Evolutionary conservation across 331 rosid genomes (phyloP).

Genomic region (Rosa hybrid): DNA sequence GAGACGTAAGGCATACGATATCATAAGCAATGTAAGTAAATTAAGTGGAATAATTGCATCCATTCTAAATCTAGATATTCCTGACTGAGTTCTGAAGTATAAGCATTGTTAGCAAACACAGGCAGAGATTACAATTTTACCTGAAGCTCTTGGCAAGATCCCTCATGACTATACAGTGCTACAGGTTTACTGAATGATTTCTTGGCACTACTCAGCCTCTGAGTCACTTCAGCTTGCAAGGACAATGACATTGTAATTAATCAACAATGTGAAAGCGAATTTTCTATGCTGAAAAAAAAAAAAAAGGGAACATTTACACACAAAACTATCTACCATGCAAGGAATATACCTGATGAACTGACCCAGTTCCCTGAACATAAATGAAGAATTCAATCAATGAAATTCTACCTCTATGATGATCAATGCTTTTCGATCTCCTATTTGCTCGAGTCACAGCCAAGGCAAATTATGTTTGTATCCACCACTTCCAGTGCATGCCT

Average conservation of each 20-base stretch:
- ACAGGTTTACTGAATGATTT: constrained; percentile 73
- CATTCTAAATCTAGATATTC: background rate
- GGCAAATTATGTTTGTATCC: too few relatives aligned
- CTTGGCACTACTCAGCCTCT: constrained; percentile 78
- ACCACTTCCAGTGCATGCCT: too few relatives aligned
- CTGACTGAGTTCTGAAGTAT: background rate
- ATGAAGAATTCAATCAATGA: too few relatives aligned
- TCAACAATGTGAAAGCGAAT: background rate
- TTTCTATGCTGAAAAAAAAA: background rate
- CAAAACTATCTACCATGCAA: background rate
- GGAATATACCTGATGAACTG: background rate
- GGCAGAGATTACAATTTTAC: constrained; percentile 29
- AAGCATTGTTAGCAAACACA: background rate
- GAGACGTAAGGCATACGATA: too few relatives aligned
- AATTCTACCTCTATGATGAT: too few relatives aligned
- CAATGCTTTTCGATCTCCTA: too few relatives aligned
- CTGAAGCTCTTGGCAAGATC: constrained; percentile 95
- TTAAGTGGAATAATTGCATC: background rate
- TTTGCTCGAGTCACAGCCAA: too few relatives aligned
- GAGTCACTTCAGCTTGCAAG: constrained; percentile 89
- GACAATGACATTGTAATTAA: constrained; percentile 19
- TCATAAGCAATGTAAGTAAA: too few relatives aligned
- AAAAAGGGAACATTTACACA: background rate
- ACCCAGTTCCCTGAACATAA: too few relatives aligned
- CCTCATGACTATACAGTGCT: constrained; percentile 69